Evolutionary conservation across 768 basidiomycete genomes (phyloP).

Genomic region (Vararia minispora): DNA sequence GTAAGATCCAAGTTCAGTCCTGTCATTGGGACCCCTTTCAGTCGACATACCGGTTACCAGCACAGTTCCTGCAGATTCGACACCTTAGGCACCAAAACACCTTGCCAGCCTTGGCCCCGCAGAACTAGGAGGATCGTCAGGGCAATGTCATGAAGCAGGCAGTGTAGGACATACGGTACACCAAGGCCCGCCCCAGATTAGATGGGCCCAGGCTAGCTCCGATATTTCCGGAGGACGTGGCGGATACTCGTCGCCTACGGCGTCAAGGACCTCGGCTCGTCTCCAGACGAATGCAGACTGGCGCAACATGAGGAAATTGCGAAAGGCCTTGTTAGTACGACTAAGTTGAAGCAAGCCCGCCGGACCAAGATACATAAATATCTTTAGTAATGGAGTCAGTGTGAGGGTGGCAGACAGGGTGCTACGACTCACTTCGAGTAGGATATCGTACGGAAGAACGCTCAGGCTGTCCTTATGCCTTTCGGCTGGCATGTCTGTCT

Average conservation of each 20-base stretch:
- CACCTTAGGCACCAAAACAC: slow-evolving; percentile 8
- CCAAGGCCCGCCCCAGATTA: slow-evolving; percentile 9
- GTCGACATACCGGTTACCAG: slow-evolving; percentile 1
- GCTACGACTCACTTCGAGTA: slow-evolving; percentile 17
- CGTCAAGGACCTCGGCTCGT: background rate
- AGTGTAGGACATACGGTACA: slow-evolving; percentile 4
- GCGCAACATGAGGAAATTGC: slow-evolving; percentile 16
- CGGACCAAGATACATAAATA: slow-evolving; percentile 20
- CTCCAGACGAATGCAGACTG: slow-evolving; percentile 19
- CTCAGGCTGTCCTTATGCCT: slow-evolving; percentile 8
- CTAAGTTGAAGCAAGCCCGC: slow-evolving; percentile 21
- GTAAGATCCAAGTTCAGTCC: too few species aligned
- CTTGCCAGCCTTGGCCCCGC: slow-evolving; percentile 6
- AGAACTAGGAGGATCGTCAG: slow-evolving; percentile 1
- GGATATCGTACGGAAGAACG: slow-evolving; percentile 17
- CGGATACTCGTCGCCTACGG: background rate
- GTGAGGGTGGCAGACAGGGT: background rate
- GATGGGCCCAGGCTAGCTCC: slow-evolving; percentile 5
- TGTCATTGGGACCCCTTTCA: too few species aligned
- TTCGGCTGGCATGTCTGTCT: too few species aligned
- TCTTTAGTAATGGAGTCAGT: slow-evolving; percentile 12
- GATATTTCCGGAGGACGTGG: slow-evolving; percentile 8
- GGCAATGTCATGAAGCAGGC: too few species aligned
- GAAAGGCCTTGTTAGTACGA: slow-evolving; percentile 20
- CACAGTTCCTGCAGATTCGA: slow-evolving; percentile 10